These are phyloP conservation scores for Drosera spatulata DNA, from an alignment of 179 eudicot species.

Conservation along the genomic window DNA sequence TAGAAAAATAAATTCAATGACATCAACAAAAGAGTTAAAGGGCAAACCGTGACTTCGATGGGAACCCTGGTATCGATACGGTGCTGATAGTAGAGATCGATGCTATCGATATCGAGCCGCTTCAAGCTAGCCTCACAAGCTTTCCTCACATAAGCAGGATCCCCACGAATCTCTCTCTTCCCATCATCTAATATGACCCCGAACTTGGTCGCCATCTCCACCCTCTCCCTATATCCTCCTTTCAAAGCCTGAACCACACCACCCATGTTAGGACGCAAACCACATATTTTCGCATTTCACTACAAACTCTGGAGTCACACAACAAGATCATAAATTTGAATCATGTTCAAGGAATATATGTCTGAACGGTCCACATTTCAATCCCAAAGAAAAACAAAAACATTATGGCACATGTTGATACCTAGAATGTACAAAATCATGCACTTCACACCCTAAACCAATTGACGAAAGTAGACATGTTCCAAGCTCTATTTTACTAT, in stretches of 20 bases:
- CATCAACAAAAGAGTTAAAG: not conserved
- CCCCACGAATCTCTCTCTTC: constrained; percentile 14
- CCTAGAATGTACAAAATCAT: too few species aligned
- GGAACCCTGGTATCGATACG: constrained; percentile 28
- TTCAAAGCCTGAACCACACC: constrained; percentile 12
- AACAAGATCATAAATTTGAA: too few species aligned
- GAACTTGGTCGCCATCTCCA: constrained; percentile 31
- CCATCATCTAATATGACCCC: constrained; percentile 12
- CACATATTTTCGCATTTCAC: too few species aligned
- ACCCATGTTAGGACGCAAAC: not conserved
- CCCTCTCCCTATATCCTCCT: constrained; percentile 21
- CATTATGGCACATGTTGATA: too few species aligned
- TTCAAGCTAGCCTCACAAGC: constrained; percentile 45
- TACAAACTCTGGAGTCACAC: too few species aligned
- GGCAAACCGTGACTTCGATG: constrained; percentile 36
- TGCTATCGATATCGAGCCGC: constrained; percentile 32
- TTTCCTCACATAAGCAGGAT: constrained; percentile 32
- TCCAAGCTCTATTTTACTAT: too few species aligned
- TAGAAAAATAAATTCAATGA: not conserved
- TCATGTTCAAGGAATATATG: too few species aligned
- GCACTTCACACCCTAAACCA: too few species aligned
- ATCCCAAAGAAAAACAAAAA: too few species aligned
- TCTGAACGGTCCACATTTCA: too few species aligned
- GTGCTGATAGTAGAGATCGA: constrained; percentile 43
- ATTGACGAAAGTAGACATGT: too few species aligned